Base-by-base conservation (phyloP, 108 stramenopile species). In the Nitzschia palea region DNA sequence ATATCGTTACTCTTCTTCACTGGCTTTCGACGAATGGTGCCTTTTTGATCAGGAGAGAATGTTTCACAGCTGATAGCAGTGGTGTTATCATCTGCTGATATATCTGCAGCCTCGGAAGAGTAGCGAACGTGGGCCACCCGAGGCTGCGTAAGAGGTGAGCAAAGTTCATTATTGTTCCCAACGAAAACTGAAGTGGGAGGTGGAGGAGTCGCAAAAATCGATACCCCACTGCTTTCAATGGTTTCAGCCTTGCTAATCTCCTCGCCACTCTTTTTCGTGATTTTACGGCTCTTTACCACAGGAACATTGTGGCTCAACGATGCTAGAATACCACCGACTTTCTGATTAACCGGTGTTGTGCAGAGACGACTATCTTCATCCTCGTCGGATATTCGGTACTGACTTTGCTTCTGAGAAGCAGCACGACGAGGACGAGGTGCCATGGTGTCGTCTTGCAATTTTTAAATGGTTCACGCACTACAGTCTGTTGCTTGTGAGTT, bases 311-410 rank as follows among this genome's bases (percentile, higher is more conserved):
- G 44, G 28, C 50, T 61, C 23, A 68, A 44, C 26, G 72, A 61
- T 1, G 74, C 74, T 17, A 76, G 37, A 1, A 76, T 55, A 34
- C 74, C 74, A 50, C 74, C 74, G 12, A 61, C 44, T 30, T 52
- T 63, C 18, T 31, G 35, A 14, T 51, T 14, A 3, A 8, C 40
- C 32, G 27, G 27, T 0, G 15, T 23, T 45, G 51, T 52, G 34
- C 22, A 37, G 1, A 51, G 26, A 32, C 44, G 43, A 45, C 52
- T 50, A 6, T 71, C 62, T 17, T 71, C 70, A 15, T 62, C 61
- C 23, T 55, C 61, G 50, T 63, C 62, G 22, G 30, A 30, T 18
- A 71, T 55, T 55, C 53, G 26, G 32, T 71, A 71, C 50, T 73
- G 56, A 26, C 54, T 44, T 43, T 67, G 65, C 57, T 74, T 74